These are phyloP conservation scores for Calonectria hongkongensis DNA, from an alignment of 2,329 filamentous ascomycete species.

Conservation along the genomic window DNA sequence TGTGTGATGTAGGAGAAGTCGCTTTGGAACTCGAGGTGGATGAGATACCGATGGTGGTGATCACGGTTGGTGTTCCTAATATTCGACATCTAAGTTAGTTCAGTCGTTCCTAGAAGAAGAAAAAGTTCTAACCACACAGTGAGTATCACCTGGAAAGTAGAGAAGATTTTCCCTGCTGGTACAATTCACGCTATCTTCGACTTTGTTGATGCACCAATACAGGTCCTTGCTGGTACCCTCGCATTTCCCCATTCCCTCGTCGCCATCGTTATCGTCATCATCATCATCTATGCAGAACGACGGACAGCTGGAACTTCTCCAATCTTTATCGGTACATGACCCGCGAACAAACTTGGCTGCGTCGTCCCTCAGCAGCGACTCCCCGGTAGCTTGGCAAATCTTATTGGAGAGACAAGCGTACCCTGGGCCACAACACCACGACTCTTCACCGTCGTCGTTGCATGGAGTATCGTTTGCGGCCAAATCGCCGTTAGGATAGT, in stretches of 20 bases:
- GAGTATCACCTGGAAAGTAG: conserved; percentile 19
- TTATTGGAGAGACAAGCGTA: conserved; percentile 30
- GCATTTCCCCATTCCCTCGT: conserved; percentile 9
- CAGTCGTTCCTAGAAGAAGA: background rate
- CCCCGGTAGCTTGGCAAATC: conserved; percentile 14
- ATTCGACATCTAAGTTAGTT: background rate
- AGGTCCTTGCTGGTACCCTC: background rate
- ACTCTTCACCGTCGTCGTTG: conserved; percentile 4
- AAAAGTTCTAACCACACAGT: background rate
- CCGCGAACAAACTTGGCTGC: conserved; percentile 31
- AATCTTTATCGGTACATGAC: conserved; percentile 24
- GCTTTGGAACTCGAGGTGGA: background rate
- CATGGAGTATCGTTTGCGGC: conserved; percentile 24
- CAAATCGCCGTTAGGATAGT: conserved; percentile 20
- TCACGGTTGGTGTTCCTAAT: background rate
- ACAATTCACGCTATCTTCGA: conserved; percentile 1
- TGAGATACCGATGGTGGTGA: background rate
- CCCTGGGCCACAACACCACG: conserved; percentile 24
- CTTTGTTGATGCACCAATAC: conserved; percentile 28
- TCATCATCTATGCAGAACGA: conserved; percentile 24
- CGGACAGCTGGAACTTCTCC: conserved; percentile 19
- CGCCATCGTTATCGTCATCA: background rate
- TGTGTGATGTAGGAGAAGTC: background rate
- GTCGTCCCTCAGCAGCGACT: conserved; percentile 3
- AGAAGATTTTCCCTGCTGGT: background rate